Evolutionary conservation across 768 basidiomycete species (phyloP), one percentile per base, ranked within the genome.

Genomic region (Mycena olivaceomarginata): DNA sequence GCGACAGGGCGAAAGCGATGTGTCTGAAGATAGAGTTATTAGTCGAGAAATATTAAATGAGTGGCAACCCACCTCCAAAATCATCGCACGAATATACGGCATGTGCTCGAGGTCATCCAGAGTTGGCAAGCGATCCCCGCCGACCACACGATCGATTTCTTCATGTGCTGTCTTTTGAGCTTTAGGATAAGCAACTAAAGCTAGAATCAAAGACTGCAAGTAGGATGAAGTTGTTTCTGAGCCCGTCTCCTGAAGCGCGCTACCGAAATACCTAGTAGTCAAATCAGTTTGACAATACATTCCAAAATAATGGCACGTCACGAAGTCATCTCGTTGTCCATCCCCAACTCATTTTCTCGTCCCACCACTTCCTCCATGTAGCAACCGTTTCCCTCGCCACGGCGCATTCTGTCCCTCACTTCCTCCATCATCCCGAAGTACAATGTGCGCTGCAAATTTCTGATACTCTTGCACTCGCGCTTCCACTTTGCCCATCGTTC

Each of bases 401-500:
- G 79, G 41, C 69, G 69, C 16, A 85, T 39, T 10, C 85, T 76
- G 20, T 77, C 77, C 69, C 83, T 79, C 20, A 77, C 81, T 43
- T 82, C 81, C 1, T 81, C 77, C 25, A 86, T 67, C 10, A 86
- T 72, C 2, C 82, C 79, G 40, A 83, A 82, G 67, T 85, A 86
- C n/a, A 86, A 70, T 8, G 72, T 67, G 20, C 82, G 80, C 63
- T 86, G 86, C 22, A 83, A 56, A 1, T 39, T 66, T 12, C 82
- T 72, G 15, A 67, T 37, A 39, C 0, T 80, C 72, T 40, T 83
- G 39, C 77, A 79, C 8, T 82, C 65, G 1, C 57, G 70, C 76
- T 87, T 87, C 87, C 87, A 87, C 12, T 79, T 67, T 7, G 85
- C 85, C 79, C 80, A 87, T 4, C 85, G 80, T 60, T 83, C 85